Percentiles rank a stretch among this genome's conserved stretches.
phyloP scores from a whole-genome alignment of 2,329 filamentous ascomycete genomes.

The Tolypocladium paradoxum region DNA sequence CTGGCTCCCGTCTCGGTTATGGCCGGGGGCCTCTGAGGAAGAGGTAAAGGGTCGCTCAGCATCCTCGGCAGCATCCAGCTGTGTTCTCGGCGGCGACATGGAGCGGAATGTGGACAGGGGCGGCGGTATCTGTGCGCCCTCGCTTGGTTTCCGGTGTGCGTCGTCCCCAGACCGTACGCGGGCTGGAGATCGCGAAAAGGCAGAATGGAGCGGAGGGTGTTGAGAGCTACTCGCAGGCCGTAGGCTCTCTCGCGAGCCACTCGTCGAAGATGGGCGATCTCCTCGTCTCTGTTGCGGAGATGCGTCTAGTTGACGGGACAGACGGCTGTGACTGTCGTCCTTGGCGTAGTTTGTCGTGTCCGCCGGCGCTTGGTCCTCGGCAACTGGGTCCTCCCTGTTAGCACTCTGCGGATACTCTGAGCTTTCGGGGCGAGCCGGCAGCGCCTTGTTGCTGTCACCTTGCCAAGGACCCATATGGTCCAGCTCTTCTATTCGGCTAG shows the following conservation, averaged over 20 bases:
- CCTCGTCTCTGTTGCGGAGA: slow-evolving; percentile 13
- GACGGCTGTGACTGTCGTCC: slow-evolving; percentile 12
- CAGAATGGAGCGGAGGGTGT: slow-evolving; percentile 34
- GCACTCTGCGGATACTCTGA: slow-evolving; percentile 9
- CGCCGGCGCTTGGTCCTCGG: neutral
- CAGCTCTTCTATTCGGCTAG: slow-evolving; percentile 78
- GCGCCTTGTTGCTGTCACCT: slow-evolving; percentile 53
- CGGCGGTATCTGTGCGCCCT: slow-evolving; percentile 54
- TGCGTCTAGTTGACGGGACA: slow-evolving; percentile 9
- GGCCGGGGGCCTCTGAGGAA: slow-evolving; percentile 16
- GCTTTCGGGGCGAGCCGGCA: slow-evolving; percentile 62
- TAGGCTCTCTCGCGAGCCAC: slow-evolving; percentile 12
- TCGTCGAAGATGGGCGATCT: slow-evolving; percentile 9
- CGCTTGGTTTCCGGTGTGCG: slow-evolving; percentile 34
- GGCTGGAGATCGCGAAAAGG: slow-evolving; percentile 40
- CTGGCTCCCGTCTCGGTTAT: slow-evolving; percentile 53
- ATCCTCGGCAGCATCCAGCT: slow-evolving; percentile 9
- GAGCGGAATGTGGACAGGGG: slow-evolving; percentile 58
- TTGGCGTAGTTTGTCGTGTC: slow-evolving; percentile 35
- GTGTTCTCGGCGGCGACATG: slow-evolving; percentile 27
- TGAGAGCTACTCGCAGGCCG: slow-evolving; percentile 15
- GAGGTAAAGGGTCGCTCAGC: slow-evolving; percentile 2
- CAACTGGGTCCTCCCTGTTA: neutral
- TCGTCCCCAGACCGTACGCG: slow-evolving; percentile 18
- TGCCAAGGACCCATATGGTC: slow-evolving; percentile 55